Evolutionary conservation across 495 filamentous ascomycete genomes (phyloP).

Genomic region (Penicillium silybi): DNA sequence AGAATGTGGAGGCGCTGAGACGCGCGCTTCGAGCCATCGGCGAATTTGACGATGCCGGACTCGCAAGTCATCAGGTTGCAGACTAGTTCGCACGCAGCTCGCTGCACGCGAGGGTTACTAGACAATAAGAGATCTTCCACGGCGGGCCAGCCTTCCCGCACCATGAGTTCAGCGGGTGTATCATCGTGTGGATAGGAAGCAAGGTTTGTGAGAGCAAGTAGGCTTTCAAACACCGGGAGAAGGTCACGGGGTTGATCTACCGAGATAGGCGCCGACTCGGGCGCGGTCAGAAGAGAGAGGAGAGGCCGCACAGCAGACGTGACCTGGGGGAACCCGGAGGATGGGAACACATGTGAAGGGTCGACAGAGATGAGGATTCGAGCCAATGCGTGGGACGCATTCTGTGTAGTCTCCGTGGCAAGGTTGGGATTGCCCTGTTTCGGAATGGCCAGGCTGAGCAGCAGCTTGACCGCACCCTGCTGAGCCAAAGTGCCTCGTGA

Average conservation of each 20-base stretch:
- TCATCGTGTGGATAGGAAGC: slow-evolving; percentile 67
- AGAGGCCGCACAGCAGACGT: slow-evolving; percentile 78
- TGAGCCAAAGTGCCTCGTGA: slow-evolving; percentile 78
- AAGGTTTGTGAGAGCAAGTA: slow-evolving; percentile 90
- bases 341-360: slow-evolving; percentile 78
- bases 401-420: slow-evolving; percentile 47
- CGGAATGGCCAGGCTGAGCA: slow-evolving; percentile 62
- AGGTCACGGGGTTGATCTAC: slow-evolving; percentile 68
- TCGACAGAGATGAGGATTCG: slow-evolving; percentile 88
- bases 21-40: slow-evolving; percentile 63
- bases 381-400: slow-evolving; percentile 81
- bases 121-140: slow-evolving; percentile 82
- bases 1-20: slow-evolving; percentile 73
- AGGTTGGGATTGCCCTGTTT: slow-evolving; percentile 45
- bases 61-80: slow-evolving; percentile 86
- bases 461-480: slow-evolving; percentile 82
- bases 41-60: slow-evolving; percentile 70
- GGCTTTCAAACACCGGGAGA: slow-evolving; percentile 82
- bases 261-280: slow-evolving; percentile 36
- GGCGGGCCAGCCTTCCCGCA: slow-evolving; percentile 63
- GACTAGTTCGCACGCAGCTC: slow-evolving; percentile 81
- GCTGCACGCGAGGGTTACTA: slow-evolving; percentile 68
- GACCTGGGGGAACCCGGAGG: slow-evolving; percentile 65
- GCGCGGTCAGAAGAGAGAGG: slow-evolving; percentile 59
- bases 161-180: slow-evolving; percentile 63